Percentiles rank a stretch among this genome's conserved stretches.
phyloP scores from a whole-genome alignment of 495 filamentous ascomycete genomes.

The Immersiella caudata region DNA sequence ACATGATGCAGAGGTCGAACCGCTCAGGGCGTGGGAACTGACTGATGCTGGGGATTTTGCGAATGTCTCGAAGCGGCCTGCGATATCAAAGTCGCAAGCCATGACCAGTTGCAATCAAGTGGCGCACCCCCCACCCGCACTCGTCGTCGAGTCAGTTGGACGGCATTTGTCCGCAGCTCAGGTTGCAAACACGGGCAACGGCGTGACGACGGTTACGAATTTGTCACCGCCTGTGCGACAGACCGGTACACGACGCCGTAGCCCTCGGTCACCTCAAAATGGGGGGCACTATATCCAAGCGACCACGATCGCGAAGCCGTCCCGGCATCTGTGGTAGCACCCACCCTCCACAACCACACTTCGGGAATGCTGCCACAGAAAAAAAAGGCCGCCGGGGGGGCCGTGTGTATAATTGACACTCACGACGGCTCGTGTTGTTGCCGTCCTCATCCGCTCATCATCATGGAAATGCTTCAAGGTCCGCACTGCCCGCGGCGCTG shows the following conservation, averaged over 20 bases:
- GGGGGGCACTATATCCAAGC: neutral
- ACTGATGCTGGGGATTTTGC: neutral
- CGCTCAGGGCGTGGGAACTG: neutral
- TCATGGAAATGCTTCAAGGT: neutral
- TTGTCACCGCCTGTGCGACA: constrained; percentile 14
- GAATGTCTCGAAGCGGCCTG: constrained; percentile 11
- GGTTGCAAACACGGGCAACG: constrained; percentile 20
- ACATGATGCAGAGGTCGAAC: neutral
- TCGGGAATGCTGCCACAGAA: neutral
- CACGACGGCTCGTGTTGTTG: neutral
- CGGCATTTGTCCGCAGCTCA: constrained; percentile 8
- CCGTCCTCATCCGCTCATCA: neutral
- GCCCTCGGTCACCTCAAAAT: constrained; percentile 10
- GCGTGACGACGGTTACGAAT: constrained; percentile 18
- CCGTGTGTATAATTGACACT: constrained; percentile 4
- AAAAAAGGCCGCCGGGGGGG: constrained; percentile 3
- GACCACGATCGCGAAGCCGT: neutral
- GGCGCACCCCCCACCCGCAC: neutral
- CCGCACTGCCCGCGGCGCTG: neutral
- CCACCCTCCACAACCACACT: neutral
- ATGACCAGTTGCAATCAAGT: constrained; percentile 6
- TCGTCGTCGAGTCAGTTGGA: neutral
- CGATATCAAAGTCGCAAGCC: neutral
- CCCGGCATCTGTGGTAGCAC: constrained; percentile 10
- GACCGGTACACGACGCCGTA: neutral